Percentiles rank a stretch among this genome's conserved stretches.
phyloP scores from a whole-genome alignment of 1,284 basidiomycete species.

The Heterobasidion annosum region DNA sequence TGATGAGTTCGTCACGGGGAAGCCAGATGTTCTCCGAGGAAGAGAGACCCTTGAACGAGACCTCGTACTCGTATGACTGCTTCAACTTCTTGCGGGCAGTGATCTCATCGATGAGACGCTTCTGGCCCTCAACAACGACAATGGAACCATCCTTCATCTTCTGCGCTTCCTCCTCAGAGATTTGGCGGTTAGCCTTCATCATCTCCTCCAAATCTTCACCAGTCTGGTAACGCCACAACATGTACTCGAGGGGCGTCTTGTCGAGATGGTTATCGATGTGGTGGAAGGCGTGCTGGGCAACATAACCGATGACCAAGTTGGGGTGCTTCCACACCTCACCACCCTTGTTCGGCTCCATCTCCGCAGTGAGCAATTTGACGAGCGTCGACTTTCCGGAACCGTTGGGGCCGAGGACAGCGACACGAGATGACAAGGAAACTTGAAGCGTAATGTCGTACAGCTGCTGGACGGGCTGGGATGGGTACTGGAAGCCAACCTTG shows the following conservation, averaged over 20 bases:
- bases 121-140: conserved; percentile 87
- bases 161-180: conserved; percentile 81
- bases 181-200: conserved; percentile 82
- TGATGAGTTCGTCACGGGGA: conserved; percentile 92
- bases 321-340: conserved; percentile 99
- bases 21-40: conserved; percentile 97
- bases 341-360: conserved; percentile 93
- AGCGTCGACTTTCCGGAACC: conserved; percentile 98
- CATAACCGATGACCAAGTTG: conserved; percentile 98
- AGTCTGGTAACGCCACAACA: conserved; percentile 99
- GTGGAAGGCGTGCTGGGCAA: conserved; percentile 98
- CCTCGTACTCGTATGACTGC: conserved; percentile 98
- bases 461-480: conserved; percentile 77
- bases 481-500: conserved; percentile 96
- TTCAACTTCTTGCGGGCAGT: conserved; percentile 92
- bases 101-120: conserved; percentile 93
- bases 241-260: conserved; percentile 97
- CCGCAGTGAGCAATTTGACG: conserved; percentile 97
- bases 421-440: conserved; percentile 95
- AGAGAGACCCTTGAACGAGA: conserved; percentile 86
- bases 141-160: conserved; percentile 96
- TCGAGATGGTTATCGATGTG: conserved; percentile 97
- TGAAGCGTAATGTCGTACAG: conserved; percentile 93
- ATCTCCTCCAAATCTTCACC: conserved; percentile 98
- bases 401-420: conserved; percentile 94